Base-by-base conservation (phyloP, 352 stramenopile genomes). In the Globisporangium orthogonon region DNA sequence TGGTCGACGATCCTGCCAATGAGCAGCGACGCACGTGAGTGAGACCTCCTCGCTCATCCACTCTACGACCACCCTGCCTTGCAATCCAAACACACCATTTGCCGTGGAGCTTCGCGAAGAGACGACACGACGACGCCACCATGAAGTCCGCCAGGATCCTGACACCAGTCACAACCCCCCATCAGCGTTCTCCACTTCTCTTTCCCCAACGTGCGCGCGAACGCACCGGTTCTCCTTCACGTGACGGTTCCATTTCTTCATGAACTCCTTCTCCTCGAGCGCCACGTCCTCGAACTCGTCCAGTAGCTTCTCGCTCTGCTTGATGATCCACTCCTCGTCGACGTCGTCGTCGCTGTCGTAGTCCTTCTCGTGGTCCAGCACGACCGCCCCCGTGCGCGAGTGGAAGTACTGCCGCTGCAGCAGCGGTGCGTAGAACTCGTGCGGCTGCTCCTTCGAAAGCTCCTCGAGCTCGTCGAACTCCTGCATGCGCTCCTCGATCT, bases 211-310 rank as follows among this genome's bases (percentile, higher is more conserved):
- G 23, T 23, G 23, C 28, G 14, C 48, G 6, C 28, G 46, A 23
- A 52, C 48, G 35, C 50, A 91, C 81, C 72, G 82, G 58, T 87
- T 80, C 50, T 88, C 72, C 58, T 90, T 89, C 23, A 89, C 74
- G 52, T 92, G 83, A 48, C 83, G 83, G 64, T 95, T 95, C 86
- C 86, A 95, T 63, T 87, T 89, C 69, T 95, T 95, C 86, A 95
- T 95, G 55, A 95, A 91, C 52, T 91, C 82, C 52, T 94, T 94
- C 53, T 94, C 84, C 61, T 94, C 84, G 33, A 92, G 60, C 31
- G 86, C 77, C 1, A 95, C 86, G 47, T 95, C 86, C 59, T 95
- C 83, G 52, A 94, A 95, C 56, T 95, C 86, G 54, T 95, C 82
- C 29, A 95, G 55, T 58, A 95, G 75, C 66, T 82, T 76, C 60